Evolutionary conservation across 352 stramenopile genomes (phyloP).

Genomic region (Globisporangium ultimum): DNA sequence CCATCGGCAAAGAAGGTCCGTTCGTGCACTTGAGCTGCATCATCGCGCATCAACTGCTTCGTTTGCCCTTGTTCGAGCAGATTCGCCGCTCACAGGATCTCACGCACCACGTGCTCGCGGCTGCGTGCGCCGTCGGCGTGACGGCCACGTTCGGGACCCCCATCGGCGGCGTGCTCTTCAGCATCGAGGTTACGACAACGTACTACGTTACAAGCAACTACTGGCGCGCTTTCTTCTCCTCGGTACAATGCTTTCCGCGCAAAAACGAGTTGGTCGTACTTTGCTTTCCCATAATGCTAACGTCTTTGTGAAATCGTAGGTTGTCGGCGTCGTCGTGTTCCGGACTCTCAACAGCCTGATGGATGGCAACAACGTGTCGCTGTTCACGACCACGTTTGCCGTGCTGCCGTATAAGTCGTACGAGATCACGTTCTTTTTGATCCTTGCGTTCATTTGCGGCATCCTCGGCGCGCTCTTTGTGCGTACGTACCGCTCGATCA

Average conservation of each 20-base stretch:
- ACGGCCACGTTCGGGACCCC: conserved; percentile 74
- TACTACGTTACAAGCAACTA: conserved; percentile 90
- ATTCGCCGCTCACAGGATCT: conserved; percentile 56
- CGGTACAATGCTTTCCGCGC: conserved; percentile 13
- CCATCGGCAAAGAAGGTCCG: conserved; percentile 76
- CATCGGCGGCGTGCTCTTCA: conserved; percentile 76
- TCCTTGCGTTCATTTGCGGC: conserved; percentile 81
- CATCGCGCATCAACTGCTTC: conserved; percentile 64
- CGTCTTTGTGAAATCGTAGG: conserved; percentile 5
- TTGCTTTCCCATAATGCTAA: no score
- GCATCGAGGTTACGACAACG: conserved; percentile 81
- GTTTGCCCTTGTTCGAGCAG: conserved; percentile 54
- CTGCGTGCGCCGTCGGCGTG: conserved; percentile 70
- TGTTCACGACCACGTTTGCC: conserved; percentile 82
- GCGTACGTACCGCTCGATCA: conserved; percentile 48
- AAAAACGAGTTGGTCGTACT: no score
- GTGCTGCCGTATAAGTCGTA: conserved; percentile 68
- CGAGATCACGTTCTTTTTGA: conserved; percentile 72
- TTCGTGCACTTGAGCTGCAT: conserved; percentile 80
- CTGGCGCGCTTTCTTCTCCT: conserved; percentile 89
- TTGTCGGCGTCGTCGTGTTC: conserved; percentile 85
- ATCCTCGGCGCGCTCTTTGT: conserved; percentile 83
- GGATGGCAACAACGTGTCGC: conserved; percentile 50
- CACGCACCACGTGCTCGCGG: conserved; percentile 65
- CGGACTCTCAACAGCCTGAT: conserved; percentile 65